Evolutionary conservation across 1,139 yeast genomes (phyloP).

Genomic region (Blastobotrys elegans): DNA sequence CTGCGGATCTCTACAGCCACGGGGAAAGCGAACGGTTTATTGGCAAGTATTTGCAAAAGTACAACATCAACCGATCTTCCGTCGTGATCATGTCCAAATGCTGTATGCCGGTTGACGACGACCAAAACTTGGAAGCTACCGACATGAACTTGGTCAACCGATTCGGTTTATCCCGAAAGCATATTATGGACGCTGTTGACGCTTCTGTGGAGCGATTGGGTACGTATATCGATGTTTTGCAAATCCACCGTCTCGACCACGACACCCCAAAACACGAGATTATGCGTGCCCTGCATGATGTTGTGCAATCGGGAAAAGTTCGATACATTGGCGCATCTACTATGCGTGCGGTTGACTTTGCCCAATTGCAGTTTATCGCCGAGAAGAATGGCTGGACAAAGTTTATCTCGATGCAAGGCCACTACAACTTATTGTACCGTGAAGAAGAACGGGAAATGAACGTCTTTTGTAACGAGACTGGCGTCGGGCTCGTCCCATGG

Average conservation of each 20-base stretch:
- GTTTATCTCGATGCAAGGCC: conserved; percentile 56
- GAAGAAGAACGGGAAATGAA: conserved; percentile 60
- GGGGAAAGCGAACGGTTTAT: conserved; percentile 42
- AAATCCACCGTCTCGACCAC: conserved; percentile 56
- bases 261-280: conserved; percentile 42
- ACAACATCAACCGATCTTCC: conserved; percentile 42
- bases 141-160: conserved; percentile 35
- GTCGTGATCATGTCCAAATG: conserved; percentile 46
- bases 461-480: conserved; percentile 45
- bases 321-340: conserved; percentile 59
- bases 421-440: conserved; percentile 49
- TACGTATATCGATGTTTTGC: conserved; percentile 73
- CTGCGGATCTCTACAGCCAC: conserved; percentile 48
- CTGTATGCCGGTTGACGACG: conserved; percentile 48
- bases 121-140: conserved; percentile 33
- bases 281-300: conserved; percentile 52
- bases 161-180: conserved; percentile 44
- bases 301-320: conserved; percentile 44
- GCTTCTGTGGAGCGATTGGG: conserved; percentile 50
- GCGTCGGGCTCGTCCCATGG: conserved; percentile 50
- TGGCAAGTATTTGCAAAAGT: conserved; percentile 42
- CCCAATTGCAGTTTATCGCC: conserved; percentile 48
- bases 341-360: conserved; percentile 43
- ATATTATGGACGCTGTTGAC: conserved; percentile 48
- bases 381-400: conserved; percentile 50